Evolutionary conservation across 2,329 filamentous ascomycete species (phyloP).

Genomic region (Bipolaris sorokiniana): DNA sequence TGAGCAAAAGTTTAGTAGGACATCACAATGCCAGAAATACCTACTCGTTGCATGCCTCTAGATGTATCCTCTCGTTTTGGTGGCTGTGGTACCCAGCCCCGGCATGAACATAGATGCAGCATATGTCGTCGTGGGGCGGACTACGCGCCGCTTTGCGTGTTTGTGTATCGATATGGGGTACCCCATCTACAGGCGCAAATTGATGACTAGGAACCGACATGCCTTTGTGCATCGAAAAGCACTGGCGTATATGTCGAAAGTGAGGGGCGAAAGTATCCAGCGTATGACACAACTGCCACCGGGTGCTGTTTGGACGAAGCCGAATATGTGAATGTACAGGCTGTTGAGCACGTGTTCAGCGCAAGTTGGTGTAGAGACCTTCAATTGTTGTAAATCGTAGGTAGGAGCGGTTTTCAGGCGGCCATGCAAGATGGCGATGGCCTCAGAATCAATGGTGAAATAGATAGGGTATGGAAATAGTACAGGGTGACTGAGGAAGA

Average conservation of each 20-base stretch:
- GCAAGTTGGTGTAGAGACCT: background rate
- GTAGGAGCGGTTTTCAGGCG: slow-evolving; percentile 11
- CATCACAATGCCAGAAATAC: slow-evolving; percentile 43
- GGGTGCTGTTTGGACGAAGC: background rate
- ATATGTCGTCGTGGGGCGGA: slow-evolving; percentile 56
- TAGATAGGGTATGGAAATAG: slow-evolving; percentile 7
- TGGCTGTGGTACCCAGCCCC: slow-evolving; percentile 92
- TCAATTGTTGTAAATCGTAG: background rate
- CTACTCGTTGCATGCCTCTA: slow-evolving; percentile 87
- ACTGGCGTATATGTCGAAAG: slow-evolving; percentile 36
- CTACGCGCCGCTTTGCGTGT: slow-evolving; percentile 50
- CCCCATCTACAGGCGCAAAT: slow-evolving; percentile 32
- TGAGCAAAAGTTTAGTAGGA: slow-evolving; percentile 4
- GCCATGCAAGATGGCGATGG: slow-evolving; percentile 10
- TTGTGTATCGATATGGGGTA: slow-evolving; percentile 26
- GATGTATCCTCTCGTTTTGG: slow-evolving; percentile 82
- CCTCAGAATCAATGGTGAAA: slow-evolving; percentile 13
- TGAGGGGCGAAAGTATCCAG: slow-evolving; percentile 33
- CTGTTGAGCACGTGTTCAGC: background rate
- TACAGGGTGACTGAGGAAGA: slow-evolving; percentile 17
- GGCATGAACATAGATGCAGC: slow-evolving; percentile 92
- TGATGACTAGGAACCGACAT: slow-evolving; percentile 34
- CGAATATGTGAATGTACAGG: background rate
- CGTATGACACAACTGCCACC: slow-evolving; percentile 8
- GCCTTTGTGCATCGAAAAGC: slow-evolving; percentile 30